Percentiles rank a stretch among this genome's conserved stretches.
These are phyloP conservation scores for Candida dajiaensis DNA, from an alignment of 805 yeast genomes.

Conservation along the genomic window DNA sequence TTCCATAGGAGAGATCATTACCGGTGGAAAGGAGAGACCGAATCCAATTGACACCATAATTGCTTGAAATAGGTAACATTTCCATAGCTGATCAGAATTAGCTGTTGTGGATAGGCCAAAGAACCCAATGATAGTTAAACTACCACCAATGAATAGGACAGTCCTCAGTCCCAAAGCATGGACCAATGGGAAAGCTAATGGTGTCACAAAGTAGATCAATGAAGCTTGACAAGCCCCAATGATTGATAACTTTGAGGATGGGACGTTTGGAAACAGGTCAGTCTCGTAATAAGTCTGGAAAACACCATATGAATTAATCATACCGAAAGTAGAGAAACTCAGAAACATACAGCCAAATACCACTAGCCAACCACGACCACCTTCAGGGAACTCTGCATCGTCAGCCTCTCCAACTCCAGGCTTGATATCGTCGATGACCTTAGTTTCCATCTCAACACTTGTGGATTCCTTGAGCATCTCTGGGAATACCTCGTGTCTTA, in stretches of 20 bases:
- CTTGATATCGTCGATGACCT: neutral
- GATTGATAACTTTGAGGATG: conserved; percentile 16
- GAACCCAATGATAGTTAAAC: conserved; percentile 9
- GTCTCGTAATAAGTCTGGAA: conserved; percentile 22
- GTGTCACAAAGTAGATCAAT: conserved; percentile 13
- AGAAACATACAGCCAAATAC: conserved; percentile 16
- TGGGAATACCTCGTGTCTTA: neutral
- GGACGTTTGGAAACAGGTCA: conserved; percentile 9
- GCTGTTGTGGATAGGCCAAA: conserved; percentile 17
- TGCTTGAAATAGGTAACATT: conserved; percentile 22
- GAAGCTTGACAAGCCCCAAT: conserved; percentile 23
- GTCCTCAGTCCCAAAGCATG: conserved; percentile 18
- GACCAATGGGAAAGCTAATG: conserved; percentile 14
- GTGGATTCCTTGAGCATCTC: neutral
- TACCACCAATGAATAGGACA: conserved; percentile 8
- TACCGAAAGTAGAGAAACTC: conserved; percentile 16
- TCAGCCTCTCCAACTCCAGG: neutral
- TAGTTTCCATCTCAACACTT: neutral
- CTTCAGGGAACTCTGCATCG: conserved; percentile 37
- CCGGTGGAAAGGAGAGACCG: conserved; percentile 52
- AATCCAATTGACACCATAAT: conserved; percentile 17
- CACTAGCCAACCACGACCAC: conserved; percentile 34
- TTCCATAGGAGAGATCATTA: conserved; percentile 55
- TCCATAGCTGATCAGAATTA: conserved; percentile 16
- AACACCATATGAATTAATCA: conserved; percentile 20